phyloP scores from a whole-genome alignment of 345 rosid species.

The Citrus sp. region DNA sequence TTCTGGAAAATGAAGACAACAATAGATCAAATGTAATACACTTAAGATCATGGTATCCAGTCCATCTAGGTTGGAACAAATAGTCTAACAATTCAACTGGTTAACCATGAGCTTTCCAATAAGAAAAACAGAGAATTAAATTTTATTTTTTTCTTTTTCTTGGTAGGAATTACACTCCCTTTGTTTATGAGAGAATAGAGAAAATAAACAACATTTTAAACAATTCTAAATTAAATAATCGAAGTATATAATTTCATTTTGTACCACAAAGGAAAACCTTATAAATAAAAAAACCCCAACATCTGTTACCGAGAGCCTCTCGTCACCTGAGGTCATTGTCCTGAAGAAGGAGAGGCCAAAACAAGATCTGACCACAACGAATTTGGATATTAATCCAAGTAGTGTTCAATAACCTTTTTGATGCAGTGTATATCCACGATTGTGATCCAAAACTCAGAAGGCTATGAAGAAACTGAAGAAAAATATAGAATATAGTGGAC shows the following conservation, averaged over 20 bases:
- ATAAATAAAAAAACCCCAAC: constrained; percentile 7
- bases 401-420: constrained; percentile 42
- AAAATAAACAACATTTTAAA: background rate
- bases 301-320: background rate
- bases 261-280: background rate
- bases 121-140: background rate
- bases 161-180: background rate
- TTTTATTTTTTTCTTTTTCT: no score
- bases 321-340: constrained; percentile 60
- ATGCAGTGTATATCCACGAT: constrained; percentile 31
- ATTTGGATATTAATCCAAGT: constrained; percentile 51
- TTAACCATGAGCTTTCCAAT: constrained; percentile 7
- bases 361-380: constrained; percentile 64
- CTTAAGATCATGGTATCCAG: background rate
- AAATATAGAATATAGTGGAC: constrained; percentile 59
- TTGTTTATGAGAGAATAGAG: background rate
- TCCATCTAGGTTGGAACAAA: background rate
- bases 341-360: constrained; percentile 76
- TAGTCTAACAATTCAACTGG: background rate
- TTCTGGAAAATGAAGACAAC: constrained; percentile 13
- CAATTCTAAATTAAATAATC: background rate
- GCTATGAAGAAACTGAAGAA: constrained; percentile 40
- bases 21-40: constrained; percentile 1
- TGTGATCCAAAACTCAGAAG: constrained; percentile 35
- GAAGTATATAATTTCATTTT: background rate